A percentile compares a stretch with the other conserved stretches of the same genome.
Conservation (phyloP, 1,284 basidiomycete species). For the Ceratobasidium sp. region DNA sequence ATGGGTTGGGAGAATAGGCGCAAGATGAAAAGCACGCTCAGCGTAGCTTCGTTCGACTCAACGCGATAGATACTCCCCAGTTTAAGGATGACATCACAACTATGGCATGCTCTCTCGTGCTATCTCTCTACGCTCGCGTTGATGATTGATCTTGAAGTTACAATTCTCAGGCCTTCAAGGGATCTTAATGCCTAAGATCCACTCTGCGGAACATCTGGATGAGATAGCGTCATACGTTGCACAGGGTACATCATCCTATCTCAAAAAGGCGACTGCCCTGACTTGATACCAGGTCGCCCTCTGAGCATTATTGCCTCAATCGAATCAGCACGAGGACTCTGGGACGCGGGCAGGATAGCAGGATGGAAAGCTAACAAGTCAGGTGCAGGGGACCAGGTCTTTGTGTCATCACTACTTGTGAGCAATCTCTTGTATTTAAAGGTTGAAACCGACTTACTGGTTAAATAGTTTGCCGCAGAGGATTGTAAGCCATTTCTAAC, state of each 20-base stretch:
- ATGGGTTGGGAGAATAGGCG: conserved; percentile 7
- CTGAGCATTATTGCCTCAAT: conserved; percentile 81
- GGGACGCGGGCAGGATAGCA: conserved; percentile 74
- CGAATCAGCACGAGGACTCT: conserved; percentile 79
- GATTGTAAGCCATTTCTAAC: conserved; percentile 72
- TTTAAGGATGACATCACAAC: conserved; percentile 78
- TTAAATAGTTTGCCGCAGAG: conserved; percentile 85
- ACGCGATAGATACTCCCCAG: conserved; percentile 78
- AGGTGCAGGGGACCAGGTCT: conserved; percentile 57
- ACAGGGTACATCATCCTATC: conserved; percentile 53
- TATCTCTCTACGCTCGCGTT: conserved; percentile 37
- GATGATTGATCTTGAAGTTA: conserved; percentile 58
- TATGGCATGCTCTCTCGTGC: conserved; percentile 65
- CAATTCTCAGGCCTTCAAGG: conserved; percentile 64
- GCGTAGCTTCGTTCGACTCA: conserved; percentile 81
- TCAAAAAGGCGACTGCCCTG: conserved; percentile 49
- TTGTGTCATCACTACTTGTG: conserved; percentile 44
- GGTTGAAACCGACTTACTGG: not conserved
- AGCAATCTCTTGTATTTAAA: not conserved
- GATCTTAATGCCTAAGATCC: conserved; percentile 86
- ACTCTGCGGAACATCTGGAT: conserved; percentile 75
- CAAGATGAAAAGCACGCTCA: conserved; percentile 58
- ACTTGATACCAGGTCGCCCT: conserved; percentile 55
- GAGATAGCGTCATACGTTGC: conserved; percentile 68
- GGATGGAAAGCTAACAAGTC: conserved; percentile 64